A percentile compares a stretch with the other conserved stretches of the same genome.
phyloP scores from a whole-genome alignment of 352 stramenopile genomes.

The Phytophthora pinifolia region DNA sequence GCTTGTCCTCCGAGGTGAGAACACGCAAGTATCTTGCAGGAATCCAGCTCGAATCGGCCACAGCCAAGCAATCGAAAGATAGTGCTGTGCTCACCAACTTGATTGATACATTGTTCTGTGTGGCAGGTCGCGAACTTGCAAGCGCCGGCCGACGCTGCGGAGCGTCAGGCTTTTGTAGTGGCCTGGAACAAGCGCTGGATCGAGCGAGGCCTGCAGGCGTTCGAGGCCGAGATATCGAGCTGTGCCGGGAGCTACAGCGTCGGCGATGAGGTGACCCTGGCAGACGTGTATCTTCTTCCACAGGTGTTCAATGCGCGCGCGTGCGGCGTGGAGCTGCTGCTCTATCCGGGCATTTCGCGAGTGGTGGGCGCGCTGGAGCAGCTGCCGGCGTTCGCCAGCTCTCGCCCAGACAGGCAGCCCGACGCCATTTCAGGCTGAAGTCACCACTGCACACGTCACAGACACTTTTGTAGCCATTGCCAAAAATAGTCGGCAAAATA shows the following conservation, averaged over 20 bases:
- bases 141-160: constrained; percentile 44
- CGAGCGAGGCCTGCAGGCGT: constrained; percentile 66
- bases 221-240: constrained; percentile 65
- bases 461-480: neutral
- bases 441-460: neutral
- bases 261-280: constrained; percentile 83
- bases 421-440: constrained; percentile 31
- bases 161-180: constrained; percentile 20
- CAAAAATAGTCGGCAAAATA: too few species aligned
- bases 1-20: constrained; percentile 46
- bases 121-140: constrained; percentile 32
- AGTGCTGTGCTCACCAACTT: neutral
- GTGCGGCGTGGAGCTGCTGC: constrained; percentile 81
- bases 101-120: constrained; percentile 5
- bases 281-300: constrained; percentile 88
- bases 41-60: constrained; percentile 19
- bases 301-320: constrained; percentile 89
- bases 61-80: neutral
- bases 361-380: constrained; percentile 68
- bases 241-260: constrained; percentile 64
- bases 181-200: constrained; percentile 72
- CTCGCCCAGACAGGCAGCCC: constrained; percentile 68
- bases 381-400: constrained; percentile 77
- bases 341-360: constrained; percentile 78
- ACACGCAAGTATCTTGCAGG: neutral